Evolutionary conservation across 139 green algal genomes (phyloP), one percentile per base, ranked within the genome.

Genomic region (Ostreobium quekettii): DNA sequence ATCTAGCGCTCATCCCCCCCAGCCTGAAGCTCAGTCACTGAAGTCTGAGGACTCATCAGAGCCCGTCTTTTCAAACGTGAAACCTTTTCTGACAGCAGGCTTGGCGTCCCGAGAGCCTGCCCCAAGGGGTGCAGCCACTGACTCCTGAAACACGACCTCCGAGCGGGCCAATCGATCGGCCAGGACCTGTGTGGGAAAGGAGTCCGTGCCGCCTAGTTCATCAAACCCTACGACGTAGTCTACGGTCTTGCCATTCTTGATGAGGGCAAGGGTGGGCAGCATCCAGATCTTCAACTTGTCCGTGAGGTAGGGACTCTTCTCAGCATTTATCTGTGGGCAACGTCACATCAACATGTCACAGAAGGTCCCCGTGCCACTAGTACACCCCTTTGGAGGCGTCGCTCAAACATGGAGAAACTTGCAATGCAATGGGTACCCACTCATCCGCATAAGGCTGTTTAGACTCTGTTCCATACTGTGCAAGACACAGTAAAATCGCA

Each of bases 261-360:
- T 85, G 7, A 97, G 56, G 3, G 89, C 89, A 35, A 97, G 65
- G 0, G 92, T 97, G 33, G 92, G 92, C 46, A 97, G 81, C 89
- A 97, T 95, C 83, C 86, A 95, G 19, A 97, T 86, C 56, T 89
- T 90, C 5, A 95, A 67, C 62, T 78, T 79, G 22, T 95, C 91
- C 30, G 82, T 89, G 22, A 97, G 73, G 74, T 90, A 97, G 8
- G 91, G 91, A 36, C 79, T 80, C 83, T 98, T 97, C 78, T 98
- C 93, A 39, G 93, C 93, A 74, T 97, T 80, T 53, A 98, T 89
- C 80, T 90, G 83, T n/a, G 15, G 46, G 15, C 11, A 19, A 26
- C 19, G 46, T 19, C 46, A 53, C 46, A n/a, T n/a, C n/a, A n/a
- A n/a, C n/a, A n/a, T n/a, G n/a, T n/a, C n/a, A n/a, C n/a, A n/a